phyloP scores from a whole-genome alignment of 2,329 filamentous ascomycete species.

The Tolypocladium capitatum region DNA sequence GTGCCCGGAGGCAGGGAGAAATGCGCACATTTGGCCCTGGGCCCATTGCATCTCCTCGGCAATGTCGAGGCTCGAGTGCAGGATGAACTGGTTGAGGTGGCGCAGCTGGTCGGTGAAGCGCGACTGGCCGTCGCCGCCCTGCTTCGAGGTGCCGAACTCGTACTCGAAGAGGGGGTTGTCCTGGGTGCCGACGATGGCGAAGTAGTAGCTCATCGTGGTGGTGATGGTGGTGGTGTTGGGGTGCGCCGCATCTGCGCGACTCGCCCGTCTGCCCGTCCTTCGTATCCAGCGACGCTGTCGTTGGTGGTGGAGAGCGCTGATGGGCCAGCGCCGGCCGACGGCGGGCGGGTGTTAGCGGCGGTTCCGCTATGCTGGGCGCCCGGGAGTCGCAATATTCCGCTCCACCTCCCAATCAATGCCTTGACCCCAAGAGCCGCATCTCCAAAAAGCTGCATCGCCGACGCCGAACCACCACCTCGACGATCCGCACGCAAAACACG shows the following conservation, averaged over 20 bases:
- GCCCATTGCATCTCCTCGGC: constrained; percentile 96
- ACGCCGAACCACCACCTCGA: too few species aligned
- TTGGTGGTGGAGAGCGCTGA: background rate
- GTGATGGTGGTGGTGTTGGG: constrained; percentile 9
- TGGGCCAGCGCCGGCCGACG: background rate
- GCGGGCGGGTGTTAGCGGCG: background rate
- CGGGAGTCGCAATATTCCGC: constrained; percentile 16
- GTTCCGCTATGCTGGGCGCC: background rate
- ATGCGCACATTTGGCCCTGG: constrained; percentile 60
- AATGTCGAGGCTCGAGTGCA: constrained; percentile 86
- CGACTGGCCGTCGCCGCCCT: constrained; percentile 82
- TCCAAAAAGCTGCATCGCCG: background rate
- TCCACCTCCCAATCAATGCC: constrained; percentile 9
- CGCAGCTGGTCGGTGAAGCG: constrained; percentile 80
- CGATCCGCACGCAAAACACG: constrained; percentile 3
- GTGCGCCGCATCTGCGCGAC: background rate
- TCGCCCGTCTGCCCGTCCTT: background rate
- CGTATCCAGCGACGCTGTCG: background rate
- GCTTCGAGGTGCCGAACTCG: constrained; percentile 93
- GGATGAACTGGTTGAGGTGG: constrained; percentile 94
- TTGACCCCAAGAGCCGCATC: background rate
- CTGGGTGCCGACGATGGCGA: constrained; percentile 87
- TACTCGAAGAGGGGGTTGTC: constrained; percentile 95
- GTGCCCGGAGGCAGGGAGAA: background rate
- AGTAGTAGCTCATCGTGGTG: constrained; percentile 85